Base-by-base conservation (phyloP, 257 asterid genomes). In the Scutellaria barbata region DNA sequence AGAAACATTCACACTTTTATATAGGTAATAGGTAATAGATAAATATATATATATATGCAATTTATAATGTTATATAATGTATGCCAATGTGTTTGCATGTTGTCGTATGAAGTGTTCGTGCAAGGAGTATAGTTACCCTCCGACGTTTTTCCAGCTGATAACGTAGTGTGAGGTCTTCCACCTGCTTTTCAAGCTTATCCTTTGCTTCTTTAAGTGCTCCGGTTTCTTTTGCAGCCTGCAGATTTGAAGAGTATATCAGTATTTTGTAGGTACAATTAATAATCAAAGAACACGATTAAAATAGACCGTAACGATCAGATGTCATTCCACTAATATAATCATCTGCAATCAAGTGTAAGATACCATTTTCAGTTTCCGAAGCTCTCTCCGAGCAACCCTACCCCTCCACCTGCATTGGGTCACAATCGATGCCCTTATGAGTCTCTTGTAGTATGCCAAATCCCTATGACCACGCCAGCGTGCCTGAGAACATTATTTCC, bases 151-250 rank as follows among this genome's bases (percentile, higher is more conserved):
- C 98, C 84, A 95, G 87, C 89, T 90, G 97, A 80, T 90, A 76
- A 74, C 97, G 92, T 86, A 88, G 81, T 51, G 96, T 84, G 61
- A 95, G 99, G 79, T 95, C 99, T 85, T 95, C 97, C 81, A 95
- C 96, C 77, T 88, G 89, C 86, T 95, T 95, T 85, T 95, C 98
- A 83, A 95, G 99, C 85, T 92, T 92, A 82, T 92, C 93, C 80
- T 95, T 95, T 35, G 98, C 96, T 86, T 95, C 96, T 83, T 87
- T 91, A 57, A 95, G 96, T 33, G 96, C 97, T 12, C 98, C 98
- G n/a, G 99, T 89, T 87, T 89, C 99, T 80, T 89, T 88, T 45
- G 98, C 83, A 71, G 96, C 98, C 99, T 95, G 81, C 76, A 84
- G 63, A 78, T 63, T 69, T 50, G 51, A 71, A 71, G 69, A 20